Conservation (phyloP, 768 basidiomycete species). For the Pulveroboletus sp. region DNA sequence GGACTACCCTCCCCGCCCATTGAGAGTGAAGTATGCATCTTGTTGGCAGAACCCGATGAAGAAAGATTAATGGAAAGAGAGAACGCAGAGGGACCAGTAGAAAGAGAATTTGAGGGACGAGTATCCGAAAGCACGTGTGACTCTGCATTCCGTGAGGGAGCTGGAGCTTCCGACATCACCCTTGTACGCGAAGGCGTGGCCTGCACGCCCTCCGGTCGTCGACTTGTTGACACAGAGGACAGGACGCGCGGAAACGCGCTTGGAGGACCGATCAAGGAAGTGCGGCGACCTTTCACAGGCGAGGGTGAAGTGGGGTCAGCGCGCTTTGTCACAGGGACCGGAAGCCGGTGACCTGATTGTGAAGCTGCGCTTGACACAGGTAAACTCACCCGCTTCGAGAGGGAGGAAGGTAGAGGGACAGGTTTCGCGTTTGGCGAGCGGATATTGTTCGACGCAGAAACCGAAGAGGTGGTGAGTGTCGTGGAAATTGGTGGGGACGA, state of each 20-base stretch:
- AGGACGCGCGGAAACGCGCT: conserved; percentile 22
- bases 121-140: conserved; percentile 18
- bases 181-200: conserved; percentile 38
- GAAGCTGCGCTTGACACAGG: conserved; percentile 38
- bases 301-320: conserved; percentile 24
- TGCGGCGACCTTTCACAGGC: conserved; percentile 25
- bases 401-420: conserved; percentile 32
- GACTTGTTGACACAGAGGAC: conserved; percentile 16
- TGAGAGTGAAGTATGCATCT: conserved; percentile 25
- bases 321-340: conserved; percentile 34
- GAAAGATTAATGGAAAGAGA: conserved; percentile 38
- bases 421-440: conserved; percentile 53
- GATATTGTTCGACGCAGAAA: conserved; percentile 16
- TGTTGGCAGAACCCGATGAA: conserved; percentile 37
- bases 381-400: conserved; percentile 35
- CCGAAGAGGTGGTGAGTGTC: conserved; percentile 24
- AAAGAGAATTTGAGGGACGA: conserved; percentile 26
- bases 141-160: conserved; percentile 23
- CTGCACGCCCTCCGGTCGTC: conserved; percentile 20
- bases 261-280: conserved; percentile 27
- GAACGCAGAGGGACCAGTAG: conserved; percentile 14
- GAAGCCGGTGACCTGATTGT: conserved; percentile 33
- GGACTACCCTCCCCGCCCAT: conserved; percentile 12
- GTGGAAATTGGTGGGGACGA: conserved; percentile 24
- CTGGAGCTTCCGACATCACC: conserved; percentile 41